These are phyloP conservation scores for Gremmenia infestans DNA, from an alignment of 2,329 filamentous ascomycete genomes.

Conservation along the genomic window DNA sequence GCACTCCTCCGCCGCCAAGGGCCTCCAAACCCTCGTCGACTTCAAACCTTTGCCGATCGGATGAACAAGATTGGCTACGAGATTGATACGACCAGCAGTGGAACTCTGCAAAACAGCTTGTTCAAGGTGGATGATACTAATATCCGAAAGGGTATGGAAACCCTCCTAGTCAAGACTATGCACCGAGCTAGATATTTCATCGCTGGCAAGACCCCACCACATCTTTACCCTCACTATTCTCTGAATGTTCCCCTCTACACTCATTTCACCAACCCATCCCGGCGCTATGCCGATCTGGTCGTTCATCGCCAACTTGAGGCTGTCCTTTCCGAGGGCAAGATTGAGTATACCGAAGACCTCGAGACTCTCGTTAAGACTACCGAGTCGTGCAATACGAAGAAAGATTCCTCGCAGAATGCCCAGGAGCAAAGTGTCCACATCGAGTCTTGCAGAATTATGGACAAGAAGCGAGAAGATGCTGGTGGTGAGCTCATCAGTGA, in stretches of 20 bases:
- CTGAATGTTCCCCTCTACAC: slow-evolving; percentile 93
- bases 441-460: slow-evolving; percentile 93
- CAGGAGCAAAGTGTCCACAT: slow-evolving; percentile 99
- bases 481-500: slow-evolving; percentile 92
- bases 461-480: slow-evolving; percentile 79
- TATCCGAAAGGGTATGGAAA: slow-evolving; percentile 96
- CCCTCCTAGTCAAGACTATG: slow-evolving; percentile 90
- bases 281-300: slow-evolving; percentile 90
- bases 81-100: slow-evolving; percentile 84
- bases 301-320: slow-evolving; percentile 93
- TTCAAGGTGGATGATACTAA: slow-evolving; percentile 89
- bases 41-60: slow-evolving; percentile 85
- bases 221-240: slow-evolving; percentile 81
- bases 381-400: slow-evolving; percentile 97
- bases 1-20: slow-evolving; percentile 85
- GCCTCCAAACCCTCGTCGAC: slow-evolving; percentile 78
- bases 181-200: slow-evolving; percentile 94
- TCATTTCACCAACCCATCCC: slow-evolving; percentile 92
- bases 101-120: slow-evolving; percentile 85
- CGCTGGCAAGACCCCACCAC: slow-evolving; percentile 69
- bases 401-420: slow-evolving; percentile 93
- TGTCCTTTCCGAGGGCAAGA: slow-evolving; percentile 72
- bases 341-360: slow-evolving; percentile 84
- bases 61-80: slow-evolving; percentile 90
- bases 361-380: slow-evolving; percentile 87